Evolutionary conservation across 129 eudicot species (phyloP).

Genomic region (Flaveria bidentis): DNA sequence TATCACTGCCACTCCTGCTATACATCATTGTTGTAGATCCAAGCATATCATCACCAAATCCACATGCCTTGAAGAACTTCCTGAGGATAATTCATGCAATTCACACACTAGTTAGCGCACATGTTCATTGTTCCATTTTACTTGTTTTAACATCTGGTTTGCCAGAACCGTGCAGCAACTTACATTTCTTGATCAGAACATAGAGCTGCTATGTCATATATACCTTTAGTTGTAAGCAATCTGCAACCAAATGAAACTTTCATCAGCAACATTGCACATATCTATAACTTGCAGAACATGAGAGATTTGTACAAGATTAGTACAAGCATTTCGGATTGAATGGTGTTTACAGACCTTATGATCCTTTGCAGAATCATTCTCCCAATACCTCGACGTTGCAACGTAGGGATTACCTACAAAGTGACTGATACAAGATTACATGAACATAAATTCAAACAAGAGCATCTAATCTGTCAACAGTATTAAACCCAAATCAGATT

Average conservation of each 20-base stretch:
- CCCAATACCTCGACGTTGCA: constrained; percentile 78
- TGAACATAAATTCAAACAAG: background rate
- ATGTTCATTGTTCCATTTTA: background rate
- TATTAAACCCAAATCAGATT: background rate
- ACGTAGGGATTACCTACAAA: constrained; percentile 72
- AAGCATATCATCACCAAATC: constrained; percentile 81
- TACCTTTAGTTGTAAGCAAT: constrained; percentile 73
- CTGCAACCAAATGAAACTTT: constrained; percentile 43
- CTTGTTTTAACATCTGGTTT: background rate
- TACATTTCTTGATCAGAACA: constrained; percentile 72
- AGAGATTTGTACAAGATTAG: no score
- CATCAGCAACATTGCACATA: background rate
- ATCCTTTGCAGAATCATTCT: constrained; percentile 67
- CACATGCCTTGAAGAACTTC: constrained; percentile 78
- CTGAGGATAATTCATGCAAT: constrained; percentile 44
- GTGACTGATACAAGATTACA: constrained; percentile 33
- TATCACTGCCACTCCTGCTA: constrained; percentile 41
- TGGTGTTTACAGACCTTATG: constrained; percentile 49
- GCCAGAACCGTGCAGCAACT: constrained; percentile 7
- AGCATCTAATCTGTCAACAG: background rate
- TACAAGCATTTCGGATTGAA: background rate
- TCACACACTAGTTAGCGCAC: background rate
- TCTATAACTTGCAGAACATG: background rate
- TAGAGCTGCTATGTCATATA: constrained; percentile 89
- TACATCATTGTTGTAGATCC: constrained; percentile 98